Base-by-base conservation (phyloP, 208 protist genomes). In the Trypanosomatidae sp. region DNA sequence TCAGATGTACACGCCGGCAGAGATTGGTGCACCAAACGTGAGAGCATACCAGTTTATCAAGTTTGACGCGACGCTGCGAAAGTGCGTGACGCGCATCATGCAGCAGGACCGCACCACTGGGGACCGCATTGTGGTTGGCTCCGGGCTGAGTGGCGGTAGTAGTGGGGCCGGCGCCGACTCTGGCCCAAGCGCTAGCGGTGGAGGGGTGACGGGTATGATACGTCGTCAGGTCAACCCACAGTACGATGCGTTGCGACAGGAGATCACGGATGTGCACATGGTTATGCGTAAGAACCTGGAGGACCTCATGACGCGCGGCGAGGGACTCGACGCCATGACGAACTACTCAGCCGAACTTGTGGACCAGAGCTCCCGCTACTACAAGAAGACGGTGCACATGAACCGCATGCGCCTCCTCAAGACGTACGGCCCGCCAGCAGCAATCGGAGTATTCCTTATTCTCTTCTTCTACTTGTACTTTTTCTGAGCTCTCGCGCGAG, bases 271-370 rank as follows among this genome's bases (percentile, higher is more conserved):
- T 76, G 93, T 96, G 70, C 93, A 96, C 74, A 86, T 93, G 79
- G 91, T 97, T 43, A 96, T 97, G 84, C 91, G 91, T 22, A 92
- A 95, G 58, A 97, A 97, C 58, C 71, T 96, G 12, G 91, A 96
- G 66, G 93, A 97, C 76, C 77, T 97, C 19, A 92, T 97, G 86
- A 91, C 80, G 44, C 90, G 91, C 62, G 93, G 93, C 19, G 91
- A 97, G 81, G 91, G 91, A 41, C 79, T 97, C 17, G 91, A 97
- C 53, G 94, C 88, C 41, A 95, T 97, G 89, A 92, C 94, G 60
- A 89, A 89, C 72, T 96, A 93, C 77, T 94, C 87, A 15, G 81
- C 88, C 43, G 83, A 95, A 72, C 81, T 97, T 0, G 83, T 89
- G 28, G 89, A 94, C 52, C 85, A 96, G 62, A 95, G 89, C 72